Evolutionary conservation across 129 eudicot genomes (phyloP), one percentile per base, ranked within the genome.

Genomic region (Flaveria bidentis): DNA sequence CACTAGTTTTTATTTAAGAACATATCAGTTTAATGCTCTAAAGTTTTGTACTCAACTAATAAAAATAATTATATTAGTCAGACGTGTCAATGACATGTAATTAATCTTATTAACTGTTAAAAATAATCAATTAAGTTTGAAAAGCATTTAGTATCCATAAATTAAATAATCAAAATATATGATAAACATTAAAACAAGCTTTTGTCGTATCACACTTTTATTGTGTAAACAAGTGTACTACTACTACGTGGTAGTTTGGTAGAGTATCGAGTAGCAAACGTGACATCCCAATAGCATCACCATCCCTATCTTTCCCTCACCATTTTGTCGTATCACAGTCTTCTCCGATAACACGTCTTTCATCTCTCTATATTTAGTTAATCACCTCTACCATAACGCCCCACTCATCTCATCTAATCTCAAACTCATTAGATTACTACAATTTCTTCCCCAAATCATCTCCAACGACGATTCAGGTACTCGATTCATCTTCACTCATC

Each of bases 241-340:
- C 26, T 55, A 55, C 12, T 55, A 55, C 26, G 26, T 55, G 61
- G 61, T 55, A 55, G 25, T 55, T 55, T 0, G 25, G 3, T 55
- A 55, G 61, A 18, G 12, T 55, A 61, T 14, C 41, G 66, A 30
- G 17, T 28, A 23, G 18, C 17, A n/a, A 16, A 22, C 50, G 17
- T 23, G 71, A 61, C 51, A 75, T 12, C 1, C 46, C 23, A 9
- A 25, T 12, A 23, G 23, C 61, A 47, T 47, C 16, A 2, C 16
- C 52, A 47, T 47, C 52, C 57, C 22, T 68, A 60, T 39, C 36
- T 5, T 8, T 25, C 33, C 66, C 73, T 75, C 73, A 36, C 52
- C 80, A 51, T 6, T 67, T 76, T 76, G 68, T 76, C 74, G 67
- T 76, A 67, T 76, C n/a, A 22, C 56, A 76, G 45, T 67, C 81